Percentiles rank a stretch among this genome's conserved stretches.
Evolutionary conservation across 2,329 filamentous ascomycete genomes (phyloP).

Genomic region (Penicillium verrucosum): DNA sequence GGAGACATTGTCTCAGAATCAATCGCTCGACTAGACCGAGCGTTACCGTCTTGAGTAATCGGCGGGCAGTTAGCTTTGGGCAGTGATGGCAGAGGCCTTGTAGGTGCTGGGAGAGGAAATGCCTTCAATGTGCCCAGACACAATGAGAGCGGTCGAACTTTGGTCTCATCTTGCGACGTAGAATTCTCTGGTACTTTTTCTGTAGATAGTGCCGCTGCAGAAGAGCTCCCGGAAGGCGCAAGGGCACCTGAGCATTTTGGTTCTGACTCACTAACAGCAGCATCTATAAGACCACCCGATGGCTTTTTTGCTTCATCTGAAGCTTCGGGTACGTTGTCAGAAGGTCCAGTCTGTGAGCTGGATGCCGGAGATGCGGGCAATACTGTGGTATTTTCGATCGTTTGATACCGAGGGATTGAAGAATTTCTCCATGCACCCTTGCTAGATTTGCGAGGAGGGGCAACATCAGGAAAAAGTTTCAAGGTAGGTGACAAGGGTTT

Average conservation of each 20-base stretch:
- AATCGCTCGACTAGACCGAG: slow-evolving; percentile 3
- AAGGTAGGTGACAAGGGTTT: slow-evolving; percentile 21
- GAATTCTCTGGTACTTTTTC: not conserved
- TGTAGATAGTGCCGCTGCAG: not conserved
- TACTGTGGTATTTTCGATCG: slow-evolving; percentile 1
- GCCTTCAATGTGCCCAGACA: slow-evolving; percentile 29
- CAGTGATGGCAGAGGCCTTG: slow-evolving; percentile 33
- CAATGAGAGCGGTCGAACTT: slow-evolving; percentile 23
- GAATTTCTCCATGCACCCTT: slow-evolving; percentile 27
- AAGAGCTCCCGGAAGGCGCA: not conserved
- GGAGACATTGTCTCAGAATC: slow-evolving; percentile 1
- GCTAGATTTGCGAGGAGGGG: slow-evolving; percentile 32
- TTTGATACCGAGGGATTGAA: slow-evolving; percentile 17
- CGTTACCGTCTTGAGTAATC: slow-evolving; percentile 8
- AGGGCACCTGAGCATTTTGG: slow-evolving; percentile 1
- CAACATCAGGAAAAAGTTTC: slow-evolving; percentile 35
- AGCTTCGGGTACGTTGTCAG: not conserved
- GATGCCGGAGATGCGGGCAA: not conserved
- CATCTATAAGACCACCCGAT: not conserved
- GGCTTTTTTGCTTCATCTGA: not conserved
- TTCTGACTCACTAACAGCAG: not conserved
- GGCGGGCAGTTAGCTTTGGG: slow-evolving; percentile 21
- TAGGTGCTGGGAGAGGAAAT: slow-evolving; percentile 37
- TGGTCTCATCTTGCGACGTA: slow-evolving; percentile 3
- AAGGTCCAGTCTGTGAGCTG: not conserved